Base-by-base conservation (phyloP, 2,329 filamentous ascomycete genomes). In the Ophiostoma novo-ulmi region DNA sequence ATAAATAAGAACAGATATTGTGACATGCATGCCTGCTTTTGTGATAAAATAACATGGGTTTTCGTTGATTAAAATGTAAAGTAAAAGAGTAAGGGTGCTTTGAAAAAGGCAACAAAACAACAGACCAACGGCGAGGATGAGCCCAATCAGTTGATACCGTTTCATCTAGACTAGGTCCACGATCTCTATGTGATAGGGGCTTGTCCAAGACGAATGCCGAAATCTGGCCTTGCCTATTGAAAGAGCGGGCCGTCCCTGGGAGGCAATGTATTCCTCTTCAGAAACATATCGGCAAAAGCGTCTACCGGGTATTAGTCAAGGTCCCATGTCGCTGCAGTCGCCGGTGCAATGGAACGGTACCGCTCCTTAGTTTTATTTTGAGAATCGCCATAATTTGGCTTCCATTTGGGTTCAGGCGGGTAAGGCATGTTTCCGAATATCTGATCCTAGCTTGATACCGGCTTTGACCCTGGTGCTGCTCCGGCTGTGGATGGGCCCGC, bases 401-500 rank as follows among this genome's bases (percentile, higher is more conserved):
- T 48, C 17, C 7, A 22, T 5, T 4, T 26, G 22, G n/a, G 10
- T 26, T n/a, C 52, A 58, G 5, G 52, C 52, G n/a, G 22, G 2
- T 44, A 17, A 7, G 7, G 5, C 11, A 13, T 11, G 26, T 35
- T 20, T 17, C 14, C 17, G 13, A 35, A 26, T 63, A 35, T 26
- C 22, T 17, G 14, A 36, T 6, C 14, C 36, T 39, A 65, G 63
- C 63, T 36, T 22, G 63, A 39, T 10, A 39, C 63, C n/a, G 63
- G 63, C 36, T 65, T 65, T 26, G 63, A 22, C 20, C 63, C 63
- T 13, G 63, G 20, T 7, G 63, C 36, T 11, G 63, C 17, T 5
- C 35, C 44, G 69, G 55, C 4, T 67, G 39, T n/a, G 69, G 71
- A 1, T 39, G 48, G 4, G 71, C 39, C 6, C 39, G 70, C 22